Conservation (phyloP, 306 rosid genomes). For the Notholithocarpus densiflorus region DNA sequence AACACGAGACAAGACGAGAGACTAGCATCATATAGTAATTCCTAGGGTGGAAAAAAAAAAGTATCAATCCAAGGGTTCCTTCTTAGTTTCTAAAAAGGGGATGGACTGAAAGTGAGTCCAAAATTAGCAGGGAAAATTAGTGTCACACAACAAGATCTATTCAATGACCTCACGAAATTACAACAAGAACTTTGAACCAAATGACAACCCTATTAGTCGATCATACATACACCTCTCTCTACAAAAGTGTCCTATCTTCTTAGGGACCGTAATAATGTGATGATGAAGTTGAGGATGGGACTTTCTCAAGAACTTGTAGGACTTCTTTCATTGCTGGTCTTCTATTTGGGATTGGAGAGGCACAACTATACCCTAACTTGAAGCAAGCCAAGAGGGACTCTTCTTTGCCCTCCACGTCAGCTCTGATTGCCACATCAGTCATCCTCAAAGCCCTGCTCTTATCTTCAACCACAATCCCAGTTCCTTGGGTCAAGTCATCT, state of each 20-base stretch:
- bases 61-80: neutral
- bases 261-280: slow-evolving; percentile 46
- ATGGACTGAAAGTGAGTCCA: neutral
- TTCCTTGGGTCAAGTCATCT: slow-evolving; percentile 73
- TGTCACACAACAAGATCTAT: slow-evolving; percentile 8
- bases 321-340: slow-evolving; percentile 94
- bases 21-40: too few species aligned
- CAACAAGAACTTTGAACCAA: neutral
- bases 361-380: slow-evolving; percentile 81
- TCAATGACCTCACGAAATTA: slow-evolving; percentile 29
- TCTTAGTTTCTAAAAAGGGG: neutral
- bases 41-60: too few species aligned
- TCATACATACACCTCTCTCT: slow-evolving; percentile 53
- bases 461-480: slow-evolving; percentile 57
- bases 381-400: slow-evolving; percentile 64
- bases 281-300: slow-evolving; percentile 46
- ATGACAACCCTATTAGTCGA: slow-evolving; percentile 29
- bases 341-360: slow-evolving; percentile 65
- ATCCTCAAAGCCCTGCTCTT: slow-evolving; percentile 59
- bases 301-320: slow-evolving; percentile 69
- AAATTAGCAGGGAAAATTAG: slow-evolving; percentile 26
- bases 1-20: neutral
- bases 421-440: slow-evolving; percentile 76
- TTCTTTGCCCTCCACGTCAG: slow-evolving; percentile 84
- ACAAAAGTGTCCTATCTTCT: slow-evolving; percentile 31